These are phyloP conservation scores for Guillardia theta DNA, from an alignment of 78 protist genomes.

Conservation along the genomic window DNA sequence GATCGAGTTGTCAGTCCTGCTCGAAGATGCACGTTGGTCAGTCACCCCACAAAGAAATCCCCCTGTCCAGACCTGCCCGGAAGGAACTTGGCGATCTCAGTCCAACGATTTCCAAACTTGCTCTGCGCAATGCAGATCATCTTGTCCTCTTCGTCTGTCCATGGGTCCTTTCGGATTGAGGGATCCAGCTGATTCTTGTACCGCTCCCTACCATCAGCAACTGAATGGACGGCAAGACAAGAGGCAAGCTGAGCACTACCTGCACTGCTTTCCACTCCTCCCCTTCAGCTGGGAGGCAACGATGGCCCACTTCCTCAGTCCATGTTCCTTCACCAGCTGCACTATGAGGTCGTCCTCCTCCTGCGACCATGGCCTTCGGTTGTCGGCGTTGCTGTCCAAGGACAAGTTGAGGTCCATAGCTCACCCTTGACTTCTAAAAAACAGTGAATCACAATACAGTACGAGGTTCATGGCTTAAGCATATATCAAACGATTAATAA, in stretches of 20 bases:
- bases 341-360: constrained; percentile 18
- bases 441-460: too few species aligned
- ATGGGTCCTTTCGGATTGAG: neutral
- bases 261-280: neutral
- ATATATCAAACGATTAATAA: too few species aligned
- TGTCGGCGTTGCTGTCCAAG: too few species aligned
- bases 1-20: constrained; percentile 7
- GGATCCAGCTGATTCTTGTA: constrained; percentile 34
- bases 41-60: neutral
- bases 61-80: neutral
- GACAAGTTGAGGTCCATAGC: too few species aligned
- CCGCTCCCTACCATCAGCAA: neutral
- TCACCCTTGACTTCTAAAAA: too few species aligned
- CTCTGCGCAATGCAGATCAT: neutral
- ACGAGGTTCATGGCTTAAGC: too few species aligned
- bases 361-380: constrained; percentile 10
- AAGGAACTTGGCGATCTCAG: constrained; percentile 33
- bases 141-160: neutral
- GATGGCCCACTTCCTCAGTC: constrained; percentile 5
- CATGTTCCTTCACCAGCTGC: neutral
- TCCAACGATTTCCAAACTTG: constrained; percentile 32
- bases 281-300: neutral
- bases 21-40: neutral
- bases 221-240: neutral
- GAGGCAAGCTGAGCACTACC: neutral